A percentile compares a stretch with the other conserved stretches of the same genome.
phyloP scores from a whole-genome alignment of 805 yeast genomes.

The Maudiozyma barnettii region DNA sequence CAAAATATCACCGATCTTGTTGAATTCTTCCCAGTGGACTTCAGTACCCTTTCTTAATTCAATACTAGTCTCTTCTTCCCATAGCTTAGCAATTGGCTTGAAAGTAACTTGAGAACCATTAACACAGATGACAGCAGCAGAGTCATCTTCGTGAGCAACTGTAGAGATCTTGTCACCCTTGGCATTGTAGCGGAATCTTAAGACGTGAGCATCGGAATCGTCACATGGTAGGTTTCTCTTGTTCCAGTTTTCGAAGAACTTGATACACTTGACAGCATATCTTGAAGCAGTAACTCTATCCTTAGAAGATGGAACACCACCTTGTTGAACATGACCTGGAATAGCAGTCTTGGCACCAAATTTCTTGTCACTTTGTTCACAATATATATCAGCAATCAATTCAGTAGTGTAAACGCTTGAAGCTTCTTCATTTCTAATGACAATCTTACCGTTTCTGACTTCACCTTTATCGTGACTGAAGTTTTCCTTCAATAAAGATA shows the following conservation, averaged over 20 bases:
- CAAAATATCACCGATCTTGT: conserved; percentile 52
- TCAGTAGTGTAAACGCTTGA: conserved; percentile 75
- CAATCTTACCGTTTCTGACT: conserved; percentile 73
- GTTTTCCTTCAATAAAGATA: conserved; percentile 54
- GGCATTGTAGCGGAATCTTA: conserved; percentile 41
- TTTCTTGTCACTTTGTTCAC: conserved; percentile 62
- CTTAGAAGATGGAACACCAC: conserved; percentile 88
- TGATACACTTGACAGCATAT: conserved; percentile 80
- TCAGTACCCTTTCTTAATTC: conserved; percentile 54
- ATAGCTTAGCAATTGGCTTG: conserved; percentile 45
- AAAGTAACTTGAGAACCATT: conserved; percentile 57
- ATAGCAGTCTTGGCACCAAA: conserved; percentile 91
- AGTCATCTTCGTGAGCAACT: conserved; percentile 33
- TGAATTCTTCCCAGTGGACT: conserved; percentile 60
- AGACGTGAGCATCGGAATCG: conserved; percentile 31
- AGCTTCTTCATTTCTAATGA: conserved; percentile 77
- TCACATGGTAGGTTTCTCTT: conserved; percentile 25
- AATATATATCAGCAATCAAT: conserved; percentile 72
- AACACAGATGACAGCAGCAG: conserved; percentile 59
- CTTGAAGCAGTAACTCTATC: conserved; percentile 87
- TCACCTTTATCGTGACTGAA: conserved; percentile 70
- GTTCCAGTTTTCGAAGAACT: conserved; percentile 68
- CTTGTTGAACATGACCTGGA: conserved; percentile 98
- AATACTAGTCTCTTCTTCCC: conserved; percentile 52
- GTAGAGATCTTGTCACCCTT: conserved; percentile 41